Evolutionary conservation across 2,329 filamentous ascomycete species (phyloP).

Genomic region (Chalaropsis ovoidea): DNA sequence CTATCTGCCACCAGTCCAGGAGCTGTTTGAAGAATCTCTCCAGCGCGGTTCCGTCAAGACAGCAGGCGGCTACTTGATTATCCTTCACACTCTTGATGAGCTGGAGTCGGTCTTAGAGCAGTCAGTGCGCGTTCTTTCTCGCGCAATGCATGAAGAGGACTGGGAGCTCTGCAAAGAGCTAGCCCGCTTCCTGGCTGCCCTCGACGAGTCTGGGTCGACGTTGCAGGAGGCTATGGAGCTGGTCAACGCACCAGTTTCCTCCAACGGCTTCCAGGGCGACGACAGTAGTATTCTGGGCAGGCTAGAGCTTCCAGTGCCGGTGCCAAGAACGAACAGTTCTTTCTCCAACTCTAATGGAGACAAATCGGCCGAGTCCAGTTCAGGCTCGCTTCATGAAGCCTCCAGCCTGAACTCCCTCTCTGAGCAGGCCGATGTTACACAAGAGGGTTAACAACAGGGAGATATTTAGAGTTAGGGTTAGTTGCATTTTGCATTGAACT

Average conservation of each 20-base stretch:
- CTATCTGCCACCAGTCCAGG: conserved; percentile 78
- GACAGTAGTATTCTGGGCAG: conserved; percentile 26
- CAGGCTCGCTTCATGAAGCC: conserved; percentile 26
- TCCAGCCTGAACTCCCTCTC: conserved; percentile 18
- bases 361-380: conserved; percentile 30
- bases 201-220: conserved; percentile 77
- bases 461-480: neutral
- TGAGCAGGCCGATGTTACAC: conserved; percentile 17
- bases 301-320: conserved; percentile 18
- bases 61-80: conserved; percentile 88
- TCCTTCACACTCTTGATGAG: conserved; percentile 74
- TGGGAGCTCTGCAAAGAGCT: conserved; percentile 96
- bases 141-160: conserved; percentile 74
- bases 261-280: conserved; percentile 31
- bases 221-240: conserved; percentile 61
- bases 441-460: neutral
- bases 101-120: conserved; percentile 60
- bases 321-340: conserved; percentile 14
- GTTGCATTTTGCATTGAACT: neutral
- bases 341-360: conserved; percentile 21
- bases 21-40: conserved; percentile 87
- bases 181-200: conserved; percentile 83
- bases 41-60: conserved; percentile 81
- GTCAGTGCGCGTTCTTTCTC: conserved; percentile 66
- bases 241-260: conserved; percentile 38